Evolutionary conservation across 2,329 filamentous ascomycete genomes (phyloP), one percentile per base, ranked within the genome.

Genomic region (Tolypocladium endophyticum): DNA sequence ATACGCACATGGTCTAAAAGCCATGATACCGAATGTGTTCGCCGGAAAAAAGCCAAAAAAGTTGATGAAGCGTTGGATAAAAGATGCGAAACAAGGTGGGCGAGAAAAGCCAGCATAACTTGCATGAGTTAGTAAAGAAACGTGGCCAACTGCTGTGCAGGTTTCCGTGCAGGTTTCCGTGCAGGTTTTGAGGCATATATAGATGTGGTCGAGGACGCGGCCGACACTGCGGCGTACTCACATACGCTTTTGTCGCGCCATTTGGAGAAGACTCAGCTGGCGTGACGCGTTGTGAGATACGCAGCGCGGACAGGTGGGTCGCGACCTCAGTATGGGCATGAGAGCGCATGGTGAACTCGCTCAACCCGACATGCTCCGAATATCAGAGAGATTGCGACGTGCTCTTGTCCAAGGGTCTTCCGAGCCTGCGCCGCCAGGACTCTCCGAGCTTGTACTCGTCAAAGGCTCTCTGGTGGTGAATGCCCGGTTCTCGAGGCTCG

Each of bases 391-490:
- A 60, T 73, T 73, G 56, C 74, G 76, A 74, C 79, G 73, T 76
- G 79, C 76, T 76, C 77, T 81, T 70, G 74, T 71, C 64, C 83
- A 69, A 54, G 78, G 74, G 81, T 83, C 73, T 30, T 69, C 69
- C 54, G 70, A 63, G 23, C 70, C 66, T 60, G 80, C 80, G 60
- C 65, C 45, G 36, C 81, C 78, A 33, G 88, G 87, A 71, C 85
- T 90, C 58, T 86, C 85, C 59, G 81, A 72, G 63, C 79, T 83
- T 55, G 68, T 67, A 23, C 80, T 79, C 55, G 74, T 77, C 60
- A 86, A 74, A 14, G 82, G 79, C 56, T 87, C 87, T 53, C 82
- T 81, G 60, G 85, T 86, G n/a, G 89, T 92, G 66, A 87, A 83
- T 20, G 89, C 82, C 61, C 89, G 81, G 56, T 80, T 76, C 65